A percentile compares a stretch with the other conserved stretches of the same genome.
Conservation (phyloP, 2,329 filamentous ascomycete genomes). For the Emmonsia crescens region DNA sequence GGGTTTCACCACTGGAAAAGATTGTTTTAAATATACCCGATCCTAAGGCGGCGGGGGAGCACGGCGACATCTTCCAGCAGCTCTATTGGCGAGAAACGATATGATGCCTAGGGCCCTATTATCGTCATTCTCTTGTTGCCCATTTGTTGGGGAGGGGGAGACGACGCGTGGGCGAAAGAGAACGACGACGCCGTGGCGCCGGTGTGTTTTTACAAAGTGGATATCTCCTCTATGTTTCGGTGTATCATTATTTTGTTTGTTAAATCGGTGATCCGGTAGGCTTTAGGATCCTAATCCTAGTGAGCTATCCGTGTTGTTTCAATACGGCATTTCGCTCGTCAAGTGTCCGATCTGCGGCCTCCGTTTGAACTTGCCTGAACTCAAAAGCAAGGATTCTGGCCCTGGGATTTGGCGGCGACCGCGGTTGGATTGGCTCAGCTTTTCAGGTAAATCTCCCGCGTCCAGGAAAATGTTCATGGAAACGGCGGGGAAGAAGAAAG, state of each 20-base stretch:
- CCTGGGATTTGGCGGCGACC: neutral
- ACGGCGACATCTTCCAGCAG: neutral
- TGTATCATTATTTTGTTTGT: neutral
- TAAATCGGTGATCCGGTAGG: neutral
- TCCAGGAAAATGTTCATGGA: neutral
- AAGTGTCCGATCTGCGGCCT: neutral
- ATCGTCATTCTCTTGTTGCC: neutral
- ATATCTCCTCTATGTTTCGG: neutral
- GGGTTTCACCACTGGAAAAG: neutral
- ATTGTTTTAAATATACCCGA: neutral
- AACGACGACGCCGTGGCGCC: neutral
- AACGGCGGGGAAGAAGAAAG: neutral
- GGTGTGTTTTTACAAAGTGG: neutral
- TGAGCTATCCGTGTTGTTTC: neutral
- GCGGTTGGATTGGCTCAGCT: neutral
- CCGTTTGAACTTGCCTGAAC: neutral
- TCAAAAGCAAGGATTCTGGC: neutral
- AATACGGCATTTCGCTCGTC: neutral
- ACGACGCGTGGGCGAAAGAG: neutral
- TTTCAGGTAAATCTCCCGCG: neutral
- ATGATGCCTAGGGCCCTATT: neutral
- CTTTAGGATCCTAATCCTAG: neutral
- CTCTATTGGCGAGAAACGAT: neutral
- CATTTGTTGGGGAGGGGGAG: neutral
- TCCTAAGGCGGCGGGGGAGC: neutral